Percentiles rank a stretch among this genome's conserved stretches.
Conservation (phyloP, 2,329 filamentous ascomycete species). For the Aspergillus spinulosporus region DNA sequence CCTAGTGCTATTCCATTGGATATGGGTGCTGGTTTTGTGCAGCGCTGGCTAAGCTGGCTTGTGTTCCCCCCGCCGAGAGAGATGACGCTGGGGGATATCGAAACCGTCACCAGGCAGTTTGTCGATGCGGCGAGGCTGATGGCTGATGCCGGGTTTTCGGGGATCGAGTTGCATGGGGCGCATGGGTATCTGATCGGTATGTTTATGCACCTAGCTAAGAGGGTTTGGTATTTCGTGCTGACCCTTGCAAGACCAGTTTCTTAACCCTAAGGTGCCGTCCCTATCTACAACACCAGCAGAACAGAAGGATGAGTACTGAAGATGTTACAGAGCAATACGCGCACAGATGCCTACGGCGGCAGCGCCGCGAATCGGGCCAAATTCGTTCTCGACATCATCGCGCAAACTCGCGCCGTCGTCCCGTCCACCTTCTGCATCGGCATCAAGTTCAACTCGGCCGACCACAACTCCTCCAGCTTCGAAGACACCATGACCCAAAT, state of each 20-base stretch:
- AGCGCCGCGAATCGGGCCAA: conserved; percentile 47
- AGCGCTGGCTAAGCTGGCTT: conserved; percentile 32
- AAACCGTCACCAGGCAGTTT: conserved; percentile 55
- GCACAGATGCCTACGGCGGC: conserved; percentile 53
- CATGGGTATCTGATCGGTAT: conserved; percentile 53
- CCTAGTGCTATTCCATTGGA: conserved; percentile 43
- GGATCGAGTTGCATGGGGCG: conserved; percentile 55
- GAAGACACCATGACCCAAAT: conserved; percentile 61
- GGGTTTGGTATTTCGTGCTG: background rate
- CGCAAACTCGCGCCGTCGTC: conserved; percentile 43
- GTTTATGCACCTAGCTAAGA: conserved; percentile 20
- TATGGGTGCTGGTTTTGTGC: conserved; percentile 40
- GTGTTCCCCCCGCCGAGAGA: conserved; percentile 55
- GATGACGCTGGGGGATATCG: conserved; percentile 58
- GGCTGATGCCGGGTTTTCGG: conserved; percentile 54
- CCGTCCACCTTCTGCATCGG: conserved; percentile 48
- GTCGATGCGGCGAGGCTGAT: conserved; percentile 54
- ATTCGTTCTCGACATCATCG: conserved; percentile 49
- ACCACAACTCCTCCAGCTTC: conserved; percentile 41
- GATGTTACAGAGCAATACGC: conserved; percentile 43
- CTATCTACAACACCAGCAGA: background rate
- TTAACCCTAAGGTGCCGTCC: conserved; percentile 36
- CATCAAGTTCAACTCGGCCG: conserved; percentile 55
- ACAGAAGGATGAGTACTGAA: background rate
- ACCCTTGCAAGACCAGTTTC: conserved; percentile 35